Conservation (phyloP, 2,329 filamentous ascomycete genomes). For the Arachnopeziza araneosa region DNA sequence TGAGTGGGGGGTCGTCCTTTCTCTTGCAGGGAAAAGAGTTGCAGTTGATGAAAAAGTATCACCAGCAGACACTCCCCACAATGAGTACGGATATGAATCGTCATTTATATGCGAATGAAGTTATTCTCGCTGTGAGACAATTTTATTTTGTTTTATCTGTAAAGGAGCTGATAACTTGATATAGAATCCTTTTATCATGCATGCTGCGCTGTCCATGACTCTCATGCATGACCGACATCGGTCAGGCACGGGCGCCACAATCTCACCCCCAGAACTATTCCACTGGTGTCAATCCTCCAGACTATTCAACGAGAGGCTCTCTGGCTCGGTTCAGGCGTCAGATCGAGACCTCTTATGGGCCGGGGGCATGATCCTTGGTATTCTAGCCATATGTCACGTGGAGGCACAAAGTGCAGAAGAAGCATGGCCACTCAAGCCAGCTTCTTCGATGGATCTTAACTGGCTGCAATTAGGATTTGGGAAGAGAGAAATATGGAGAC, state of each 20-base stretch:
- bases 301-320: background rate
- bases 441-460: background rate
- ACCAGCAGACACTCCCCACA: background rate
- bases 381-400: background rate
- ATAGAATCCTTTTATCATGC: background rate
- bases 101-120: background rate
- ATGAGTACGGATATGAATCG: background rate
- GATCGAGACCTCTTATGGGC: background rate
- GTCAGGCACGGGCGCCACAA: background rate
- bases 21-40: background rate
- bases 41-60: background rate
- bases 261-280: background rate
- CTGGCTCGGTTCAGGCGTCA: background rate
- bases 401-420: background rate
- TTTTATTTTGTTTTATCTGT: background rate
- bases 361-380: background rate
- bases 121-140: background rate
- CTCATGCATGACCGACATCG: background rate
- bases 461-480: background rate
- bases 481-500: background rate
- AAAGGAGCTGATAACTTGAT: background rate
- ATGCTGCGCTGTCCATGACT: background rate
- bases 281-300: background rate
- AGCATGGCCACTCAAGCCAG: background rate
- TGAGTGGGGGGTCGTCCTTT: background rate